Evolutionary conservation across 371 early-diverging fungal species (phyloP), one percentile per base, ranked within the genome.

Genomic region (Rhizomucor pusillus): DNA sequence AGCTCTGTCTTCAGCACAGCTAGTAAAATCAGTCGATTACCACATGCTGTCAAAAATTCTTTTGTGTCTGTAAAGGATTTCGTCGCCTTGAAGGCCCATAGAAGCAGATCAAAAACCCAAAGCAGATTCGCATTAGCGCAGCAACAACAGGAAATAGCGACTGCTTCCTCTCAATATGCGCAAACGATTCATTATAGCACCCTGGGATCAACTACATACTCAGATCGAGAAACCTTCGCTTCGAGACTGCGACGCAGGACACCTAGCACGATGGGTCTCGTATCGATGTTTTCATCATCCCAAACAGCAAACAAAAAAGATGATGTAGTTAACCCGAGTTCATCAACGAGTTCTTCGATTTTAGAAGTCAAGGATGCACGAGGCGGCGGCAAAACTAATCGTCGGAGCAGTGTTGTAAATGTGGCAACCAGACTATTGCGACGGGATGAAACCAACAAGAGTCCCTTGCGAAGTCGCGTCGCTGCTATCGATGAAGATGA

Each of bases 1-100:
- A 73, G 71, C 43, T 71, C 77, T 7, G 58, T 71, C 23, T 55
- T 69, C 33, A 77, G 77, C 47, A 71, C 73, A 18, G 63, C 77
- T 4, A 76, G 73, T 53, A 58, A 63, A 56, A 61, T 69, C 29
- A 54, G 63, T 13, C 67, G 62, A 47, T 50, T 73, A 36, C 71
- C 73, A 19, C 66, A 65, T 44, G 66, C 60, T 48, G 67, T 73
- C 35, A 77, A 77, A 52, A 52, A 63, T 3, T 71, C 71, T 18
- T 41, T 67, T 35, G 53, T 58, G 6, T 65, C 65, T 19, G 62
- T 75, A 10, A 72, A 72, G 44, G 63, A 65, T n/a, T 56, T 52
- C 23, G 51, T 61, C 5, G 29, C 29, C 29, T n/a, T 43, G 25
- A 50, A 52, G 47, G 47, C 59, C 13, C 25, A 48, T 33, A 35